Conservation (phyloP, 192 early-diverging fungal genomes). For the Obelidium mucronatum region DNA sequence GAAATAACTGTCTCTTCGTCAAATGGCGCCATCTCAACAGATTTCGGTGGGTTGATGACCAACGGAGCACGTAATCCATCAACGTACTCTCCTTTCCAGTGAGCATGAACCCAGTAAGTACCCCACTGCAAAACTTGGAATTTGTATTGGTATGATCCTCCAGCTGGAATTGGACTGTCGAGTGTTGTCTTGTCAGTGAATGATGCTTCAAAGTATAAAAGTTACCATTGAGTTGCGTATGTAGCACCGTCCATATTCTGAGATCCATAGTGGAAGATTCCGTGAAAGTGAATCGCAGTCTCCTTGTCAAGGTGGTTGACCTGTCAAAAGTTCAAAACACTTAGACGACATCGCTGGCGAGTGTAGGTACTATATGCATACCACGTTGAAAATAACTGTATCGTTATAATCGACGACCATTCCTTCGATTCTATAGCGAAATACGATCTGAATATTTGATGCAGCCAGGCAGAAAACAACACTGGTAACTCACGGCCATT, state of each 20-base stretch:
- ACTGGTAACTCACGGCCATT: slow-evolving; percentile 46
- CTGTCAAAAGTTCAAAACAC: neutral
- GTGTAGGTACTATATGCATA: slow-evolving; percentile 58
- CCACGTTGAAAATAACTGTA: slow-evolving; percentile 45
- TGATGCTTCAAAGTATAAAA: too few relatives aligned
- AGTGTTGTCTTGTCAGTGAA: too few relatives aligned
- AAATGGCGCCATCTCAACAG: slow-evolving; percentile 39
- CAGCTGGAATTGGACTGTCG: slow-evolving; percentile 73
- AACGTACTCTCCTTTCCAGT: slow-evolving; percentile 77
- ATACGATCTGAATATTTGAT: neutral
- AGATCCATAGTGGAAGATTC: slow-evolving; percentile 78
- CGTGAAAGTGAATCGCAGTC: slow-evolving; percentile 65
- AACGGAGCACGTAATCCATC: slow-evolving; percentile 80
- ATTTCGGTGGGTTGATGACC: slow-evolving; percentile 68
- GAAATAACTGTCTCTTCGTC: slow-evolving; percentile 54
- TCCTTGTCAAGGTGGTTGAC: slow-evolving; percentile 44
- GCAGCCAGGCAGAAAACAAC: neutral
- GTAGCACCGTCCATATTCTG: slow-evolving; percentile 28
- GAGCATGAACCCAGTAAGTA: slow-evolving; percentile 82
- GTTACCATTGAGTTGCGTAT: slow-evolving; percentile 31
- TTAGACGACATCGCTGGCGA: neutral
- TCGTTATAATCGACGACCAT: slow-evolving; percentile 40
- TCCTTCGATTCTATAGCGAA: slow-evolving; percentile 43
- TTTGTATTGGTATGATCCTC: slow-evolving; percentile 72
- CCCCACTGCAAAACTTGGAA: slow-evolving; percentile 74